Base-by-base conservation (phyloP, 345 rosid genomes). In the Excoecaria agallocha region DNA sequence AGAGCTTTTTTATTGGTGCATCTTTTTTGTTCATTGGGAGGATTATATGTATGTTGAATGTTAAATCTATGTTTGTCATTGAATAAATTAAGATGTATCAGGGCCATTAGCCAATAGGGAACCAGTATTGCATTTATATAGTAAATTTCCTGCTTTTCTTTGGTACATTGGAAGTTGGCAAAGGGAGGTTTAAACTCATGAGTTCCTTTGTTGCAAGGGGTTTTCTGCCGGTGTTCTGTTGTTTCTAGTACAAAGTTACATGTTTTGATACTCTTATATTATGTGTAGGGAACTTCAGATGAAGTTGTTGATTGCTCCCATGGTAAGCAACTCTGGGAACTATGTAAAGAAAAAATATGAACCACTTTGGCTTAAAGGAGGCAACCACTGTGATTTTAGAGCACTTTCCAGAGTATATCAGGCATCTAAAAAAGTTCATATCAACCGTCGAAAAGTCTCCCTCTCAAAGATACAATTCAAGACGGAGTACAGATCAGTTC, bases 271-370 rank as follows among this genome's bases (percentile, higher is more conserved):
- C 30, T 37, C 20, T 37, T 8, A 45, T 35, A 9, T 63, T 43
- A 12, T 70, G 55, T 70, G 74, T 67, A 92, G 98, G 98, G 98
- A 78, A 94, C 97, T 41, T 81, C 91, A 3, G 97, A 94, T 62
- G 97, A 94, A 74, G 98, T 92, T 43, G 98, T 94, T 22, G 95
- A 92, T 80, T 94, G 89, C 78, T 92, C 97, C 19, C 97, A 94
- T 59, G 98, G 98, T 45, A 94, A 86, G 87, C 97, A 90, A 70
- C 91, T 94, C 8, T 92, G 98, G 98, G 97, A 94, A 68, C 87
- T 94, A n/a, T 94, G 97, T 87, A 88, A 88, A 76, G 94, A 88
- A 88, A 84, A 92, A 92, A 79, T 92, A 94, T 49, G 98, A 94
- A 56, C 98, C 98, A 15, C 72, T 94, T 74, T 94, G 98, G 98